phyloP scores from a whole-genome alignment of 169 alveolate genomes.

The Toxoplasma gondii region DNA sequence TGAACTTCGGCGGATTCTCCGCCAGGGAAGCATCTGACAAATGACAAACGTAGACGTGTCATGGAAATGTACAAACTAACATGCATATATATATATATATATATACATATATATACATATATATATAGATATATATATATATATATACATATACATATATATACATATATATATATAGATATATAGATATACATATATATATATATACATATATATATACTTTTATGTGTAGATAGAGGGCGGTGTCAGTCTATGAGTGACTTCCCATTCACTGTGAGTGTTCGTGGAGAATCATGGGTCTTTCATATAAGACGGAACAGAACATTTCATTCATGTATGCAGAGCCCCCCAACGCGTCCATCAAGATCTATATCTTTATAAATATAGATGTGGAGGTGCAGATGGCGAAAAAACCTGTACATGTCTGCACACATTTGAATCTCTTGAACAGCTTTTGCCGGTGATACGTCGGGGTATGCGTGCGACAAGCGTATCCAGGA shows the following conservation, averaged over 20 bases:
- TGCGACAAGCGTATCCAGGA: too few species aligned
- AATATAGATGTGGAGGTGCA: background rate
- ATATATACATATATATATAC: background rate
- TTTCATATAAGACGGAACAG: too few species aligned
- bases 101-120: background rate
- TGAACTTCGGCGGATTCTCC: background rate
- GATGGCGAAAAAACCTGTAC: background rate
- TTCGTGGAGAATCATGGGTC: too few species aligned
- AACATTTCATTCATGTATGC: too few species aligned
- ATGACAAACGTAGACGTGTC: too few species aligned
- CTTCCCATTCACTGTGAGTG: too few species aligned
- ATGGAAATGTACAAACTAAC: too few species aligned
- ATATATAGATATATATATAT: background rate
- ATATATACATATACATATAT: background rate
- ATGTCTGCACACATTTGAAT: background rate
- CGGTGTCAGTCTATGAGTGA: too few species aligned
- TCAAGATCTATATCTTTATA: background rate
- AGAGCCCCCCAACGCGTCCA: background rate
- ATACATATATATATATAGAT: background rate
- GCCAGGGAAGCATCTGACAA: background rate
- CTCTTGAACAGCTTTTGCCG: too few species aligned
- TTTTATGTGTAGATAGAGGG: too few species aligned
- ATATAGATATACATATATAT: background rate
- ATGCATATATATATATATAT: background rate
- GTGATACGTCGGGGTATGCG: too few species aligned